Conservation (phyloP, 2,329 filamentous ascomycete genomes). For the Stachybotrys chartarum region DNA sequence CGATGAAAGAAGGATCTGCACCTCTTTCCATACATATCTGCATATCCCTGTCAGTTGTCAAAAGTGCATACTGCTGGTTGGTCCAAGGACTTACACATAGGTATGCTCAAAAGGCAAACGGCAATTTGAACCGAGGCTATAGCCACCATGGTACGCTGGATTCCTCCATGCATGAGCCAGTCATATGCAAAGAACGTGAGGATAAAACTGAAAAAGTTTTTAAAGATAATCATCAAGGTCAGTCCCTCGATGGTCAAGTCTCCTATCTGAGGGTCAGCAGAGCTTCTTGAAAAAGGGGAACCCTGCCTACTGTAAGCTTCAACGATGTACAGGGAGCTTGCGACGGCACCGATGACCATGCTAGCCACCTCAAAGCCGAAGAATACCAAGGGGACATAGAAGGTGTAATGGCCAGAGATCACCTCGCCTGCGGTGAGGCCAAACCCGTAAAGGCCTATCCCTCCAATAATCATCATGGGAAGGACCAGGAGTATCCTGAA, state of each 20-base stretch:
- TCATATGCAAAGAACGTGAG: slow-evolving; percentile 79
- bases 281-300: neutral
- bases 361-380: slow-evolving; percentile 79
- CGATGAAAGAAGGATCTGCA: slow-evolving; percentile 68
- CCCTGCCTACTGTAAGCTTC: slow-evolving; percentile 73
- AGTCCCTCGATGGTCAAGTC: slow-evolving; percentile 82
- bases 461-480: slow-evolving; percentile 72
- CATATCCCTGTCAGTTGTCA: slow-evolving; percentile 4
- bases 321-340: slow-evolving; percentile 80
- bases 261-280: slow-evolving; percentile 32
- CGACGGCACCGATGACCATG: slow-evolving; percentile 88
- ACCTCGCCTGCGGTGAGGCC: slow-evolving; percentile 63
- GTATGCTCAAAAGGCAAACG: slow-evolving; percentile 67
- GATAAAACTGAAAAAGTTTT: slow-evolving; percentile 86
- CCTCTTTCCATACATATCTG: slow-evolving; percentile 73
- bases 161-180: slow-evolving; percentile 66
- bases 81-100: slow-evolving; percentile 60
- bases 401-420: slow-evolving; percentile 50
- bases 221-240: slow-evolving; percentile 85
- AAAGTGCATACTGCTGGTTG: neutral
- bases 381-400: slow-evolving; percentile 70
- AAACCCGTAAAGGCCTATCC: slow-evolving; percentile 77
- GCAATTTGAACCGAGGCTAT: slow-evolving; percentile 72
- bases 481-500: slow-evolving; percentile 79
- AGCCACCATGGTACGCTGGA: slow-evolving; percentile 56